phyloP scores from a whole-genome alignment of 176 grass and related monocot species.

The Rhipidocladum racemiflorum region DNA sequence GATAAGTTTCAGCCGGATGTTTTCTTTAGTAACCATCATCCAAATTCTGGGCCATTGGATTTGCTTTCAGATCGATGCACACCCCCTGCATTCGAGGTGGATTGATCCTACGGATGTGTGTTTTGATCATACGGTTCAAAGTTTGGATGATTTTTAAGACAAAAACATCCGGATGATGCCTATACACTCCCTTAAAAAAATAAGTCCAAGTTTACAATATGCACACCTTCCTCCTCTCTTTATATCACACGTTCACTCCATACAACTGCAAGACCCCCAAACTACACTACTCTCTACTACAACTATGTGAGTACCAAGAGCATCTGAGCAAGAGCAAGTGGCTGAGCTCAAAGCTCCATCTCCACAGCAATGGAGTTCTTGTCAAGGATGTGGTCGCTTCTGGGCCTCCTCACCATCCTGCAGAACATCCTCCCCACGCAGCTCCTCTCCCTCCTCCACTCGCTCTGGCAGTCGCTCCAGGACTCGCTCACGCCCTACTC shows the following conservation, averaged over 20 bases:
- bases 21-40: too few relatives aligned
- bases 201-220: slow-evolving; percentile 11
- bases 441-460: slow-evolving; percentile 81
- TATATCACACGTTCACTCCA: slow-evolving; percentile 29
- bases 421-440: slow-evolving; percentile 96
- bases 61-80: too few relatives aligned
- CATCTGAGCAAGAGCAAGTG: not conserved
- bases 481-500: slow-evolving; percentile 92
- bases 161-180: too few relatives aligned
- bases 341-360: slow-evolving; percentile 4
- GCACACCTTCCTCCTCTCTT: not conserved
- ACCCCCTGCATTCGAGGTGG: too few relatives aligned
- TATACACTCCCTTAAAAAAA: too few relatives aligned
- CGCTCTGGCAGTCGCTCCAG: slow-evolving; percentile 83
- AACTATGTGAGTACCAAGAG: not conserved
- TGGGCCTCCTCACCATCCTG: slow-evolving; percentile 94
- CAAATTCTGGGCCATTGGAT: too few relatives aligned
- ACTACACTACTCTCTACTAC: not conserved
- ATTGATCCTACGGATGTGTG: too few relatives aligned
- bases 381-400: slow-evolving; percentile 93
- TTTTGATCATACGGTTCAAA: too few relatives aligned
- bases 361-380: slow-evolving; percentile 65
- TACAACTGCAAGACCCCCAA: slow-evolving; percentile 18
- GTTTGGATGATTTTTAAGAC: too few relatives aligned
- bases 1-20: too few relatives aligned